Evolutionary conservation across 192 early-diverging fungal genomes (phyloP).

Genomic region (Spizellomyces sp.): DNA sequence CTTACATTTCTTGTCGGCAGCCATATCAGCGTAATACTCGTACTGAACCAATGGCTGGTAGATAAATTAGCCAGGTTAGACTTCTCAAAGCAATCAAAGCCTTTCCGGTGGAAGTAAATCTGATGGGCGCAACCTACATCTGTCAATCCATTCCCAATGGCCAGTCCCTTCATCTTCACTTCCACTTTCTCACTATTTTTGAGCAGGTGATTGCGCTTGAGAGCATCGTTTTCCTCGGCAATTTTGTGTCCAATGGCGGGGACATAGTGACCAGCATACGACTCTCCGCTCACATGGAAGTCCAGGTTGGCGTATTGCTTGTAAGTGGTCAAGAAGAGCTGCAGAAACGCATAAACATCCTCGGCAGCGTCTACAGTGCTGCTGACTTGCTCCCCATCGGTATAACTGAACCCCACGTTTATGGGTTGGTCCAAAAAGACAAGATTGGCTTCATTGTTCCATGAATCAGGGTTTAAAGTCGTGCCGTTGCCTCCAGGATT

Average conservation of each 20-base stretch:
- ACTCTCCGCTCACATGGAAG: conserved; percentile 89
- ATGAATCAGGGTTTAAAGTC: conserved; percentile 71
- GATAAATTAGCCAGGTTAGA: background rate
- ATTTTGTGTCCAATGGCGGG: conserved; percentile 87
- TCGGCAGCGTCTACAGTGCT: conserved; percentile 77
- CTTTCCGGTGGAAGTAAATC: background rate
- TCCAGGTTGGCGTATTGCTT: conserved; percentile 75
- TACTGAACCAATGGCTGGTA: conserved; percentile 78
- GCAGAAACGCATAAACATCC: conserved; percentile 91
- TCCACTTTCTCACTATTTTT: conserved; percentile 43
- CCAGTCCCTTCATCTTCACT: conserved; percentile 74
- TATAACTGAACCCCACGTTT: conserved; percentile 89
- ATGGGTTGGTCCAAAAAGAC: conserved; percentile 67
- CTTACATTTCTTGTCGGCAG: conserved; percentile 35
- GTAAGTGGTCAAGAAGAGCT: conserved; percentile 87
- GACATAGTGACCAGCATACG: conserved; percentile 83
- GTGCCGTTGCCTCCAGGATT: conserved; percentile 72
- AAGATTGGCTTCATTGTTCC: conserved; percentile 88
- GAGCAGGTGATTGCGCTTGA: background rate
- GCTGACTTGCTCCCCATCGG: conserved; percentile 57
- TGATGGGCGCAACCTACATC: conserved; percentile 44
- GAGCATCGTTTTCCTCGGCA: conserved; percentile 68
- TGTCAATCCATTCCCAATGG: conserved; percentile 91
- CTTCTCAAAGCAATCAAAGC: background rate
- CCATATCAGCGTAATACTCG: conserved; percentile 74